Conservation (phyloP, 129 eudicot species). For the Daucus carota region DH1_v3.0 NC_030381.2:42049501-42050000, state of each 20-base stretch:
- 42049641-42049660: background rate
- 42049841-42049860: background rate
- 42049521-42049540: background rate
- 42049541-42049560: background rate
- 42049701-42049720: background rate
- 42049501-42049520: background rate
- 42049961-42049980: background rate
- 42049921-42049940: background rate
- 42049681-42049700: background rate
- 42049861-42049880: background rate
- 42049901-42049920: background rate
- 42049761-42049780: background rate
- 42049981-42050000: background rate
- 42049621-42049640: background rate
- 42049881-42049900: background rate
- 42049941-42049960: background rate
- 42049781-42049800: background rate
- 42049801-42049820: background rate
- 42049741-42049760: background rate
- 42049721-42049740: background rate
- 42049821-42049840: background rate
- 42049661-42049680: background rate
- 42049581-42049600: background rate
- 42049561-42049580: background rate
- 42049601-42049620: background rate